Evolutionary conservation across 176 grass and related monocot genomes (phyloP), one percentile per base, ranked within the genome.

Genomic region (Bolboschoenus planiculmis): DNA sequence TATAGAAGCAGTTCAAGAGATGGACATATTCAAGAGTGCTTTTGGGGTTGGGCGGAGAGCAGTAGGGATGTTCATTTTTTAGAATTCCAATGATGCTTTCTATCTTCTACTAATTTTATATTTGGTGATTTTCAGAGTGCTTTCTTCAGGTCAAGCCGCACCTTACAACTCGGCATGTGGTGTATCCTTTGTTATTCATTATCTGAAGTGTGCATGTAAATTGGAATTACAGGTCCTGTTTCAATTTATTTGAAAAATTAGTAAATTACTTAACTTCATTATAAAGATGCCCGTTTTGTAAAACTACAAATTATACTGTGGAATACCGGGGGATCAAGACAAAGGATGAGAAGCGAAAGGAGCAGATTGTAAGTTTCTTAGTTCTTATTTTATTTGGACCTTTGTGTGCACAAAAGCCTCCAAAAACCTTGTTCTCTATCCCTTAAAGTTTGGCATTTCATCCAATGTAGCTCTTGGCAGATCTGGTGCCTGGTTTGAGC

Each of bases 141-240:
- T 98, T 98, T 87, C 95, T 98, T 66, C 96, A 95, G 87, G 89
- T 98, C 88, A 98, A 91, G 67, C 90, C 92, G 7, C 84, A 88
- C 30, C 87, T 81, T 83, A 84, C 89, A 4, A 88, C 87, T 90
- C 86, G 91, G 0, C 89, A 85, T 2, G 89, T 93, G 26, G 79
- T 87, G 96, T 99, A 95, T 95, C 92, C 96, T 90, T 76, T 87
- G 57, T 20, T 21, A 35, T 80, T 47, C 1, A 11, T 75, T 87
- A 66, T 29, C 18, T 42, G 18, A 47, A 85, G 6, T 11, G 11
- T 62, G 58, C 56, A 46, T 48, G 27, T 21, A 18, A 48, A 31
- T 46, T 63, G 37, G 14, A 63, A 65, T 61, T 63, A 65, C 18
- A 64, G 11, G 2, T 21, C 9, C 51, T 14, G n/a, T 78, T 46